Base-by-base conservation (phyloP, 495 filamentous ascomycete genomes). In the Lasiosphaeris hirsuta region DNA sequence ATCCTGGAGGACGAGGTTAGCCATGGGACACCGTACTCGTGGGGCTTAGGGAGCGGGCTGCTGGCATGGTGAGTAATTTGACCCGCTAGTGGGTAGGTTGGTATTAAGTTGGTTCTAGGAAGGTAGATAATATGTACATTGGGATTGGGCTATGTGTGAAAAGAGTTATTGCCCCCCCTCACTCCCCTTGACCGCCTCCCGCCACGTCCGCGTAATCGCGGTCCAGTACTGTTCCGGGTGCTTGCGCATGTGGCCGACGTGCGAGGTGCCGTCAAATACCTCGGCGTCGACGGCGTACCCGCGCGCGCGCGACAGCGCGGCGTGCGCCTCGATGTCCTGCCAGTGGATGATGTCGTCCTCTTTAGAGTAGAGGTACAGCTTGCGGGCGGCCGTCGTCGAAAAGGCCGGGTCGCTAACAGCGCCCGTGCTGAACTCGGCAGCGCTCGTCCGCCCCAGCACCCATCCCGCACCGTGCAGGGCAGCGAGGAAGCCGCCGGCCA, bases 201-300 rank as follows among this genome's bases (percentile, higher is more conserved):
- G 69, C 82, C 82, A 84, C 19, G 68, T 68, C 15, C 48, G 60
- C 33, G 59, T 41, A 42, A 84, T 77, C 42, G 66, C 71, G 7
- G 55, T 58, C 82, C 81, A 85, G 61, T 85, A 86, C 57, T 76
- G 65, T 44, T 78, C 72, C 3, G 75, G 67, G 56, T 82, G 74
- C 56, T 69, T 49, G 23, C 79, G 64, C 78, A 84, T 79, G 61
- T 84, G 81, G 0, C 78, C 78, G 10, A 83, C 80, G 62, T 83
- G 80, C 1, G 72, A 66, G 15, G 78, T 78, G 15, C 78, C 78
- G 50, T 81, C 72, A 54, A 84, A 84, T 59, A 78, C 60, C 58
- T 78, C 70, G 30, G 69, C 46, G 23, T 73, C 71, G 7, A 75
- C 72, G 7, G 47, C 60, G 39, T 75, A 83, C 0, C 80, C 80